phyloP scores from a whole-genome alignment of 306 rosid genomes.

The Inga leiocalycina region DNA sequence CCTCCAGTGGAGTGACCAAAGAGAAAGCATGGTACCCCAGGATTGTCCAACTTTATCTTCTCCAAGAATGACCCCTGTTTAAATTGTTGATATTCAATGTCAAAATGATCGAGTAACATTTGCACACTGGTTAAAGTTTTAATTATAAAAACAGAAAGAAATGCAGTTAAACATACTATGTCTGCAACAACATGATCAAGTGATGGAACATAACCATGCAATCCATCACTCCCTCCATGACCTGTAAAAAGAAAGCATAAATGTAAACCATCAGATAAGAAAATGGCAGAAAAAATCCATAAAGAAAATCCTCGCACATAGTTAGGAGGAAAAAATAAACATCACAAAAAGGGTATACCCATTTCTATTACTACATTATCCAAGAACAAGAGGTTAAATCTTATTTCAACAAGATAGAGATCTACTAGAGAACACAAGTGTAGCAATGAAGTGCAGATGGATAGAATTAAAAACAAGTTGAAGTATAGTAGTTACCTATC shows the following conservation, averaged over 20 bases:
- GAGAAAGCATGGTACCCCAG: conserved; percentile 93
- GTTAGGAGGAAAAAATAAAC: neutral
- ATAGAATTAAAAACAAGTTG: conserved; percentile 3
- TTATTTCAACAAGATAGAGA: neutral
- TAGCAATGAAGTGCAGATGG: neutral
- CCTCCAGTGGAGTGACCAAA: conserved; percentile 99
- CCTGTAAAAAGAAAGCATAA: conserved; percentile 51
- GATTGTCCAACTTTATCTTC: conserved; percentile 81
- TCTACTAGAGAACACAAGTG: conserved; percentile 5
- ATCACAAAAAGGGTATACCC: neutral
- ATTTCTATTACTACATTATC: neutral
- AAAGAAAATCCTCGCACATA: neutral
- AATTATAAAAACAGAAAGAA: neutral
- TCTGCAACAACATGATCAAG: conserved; percentile 97
- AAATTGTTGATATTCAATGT: conserved; percentile 1
- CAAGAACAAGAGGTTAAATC: neutral
- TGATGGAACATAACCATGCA: conserved; percentile 98
- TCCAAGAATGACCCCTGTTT: conserved; percentile 87
- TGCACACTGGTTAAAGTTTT: neutral
- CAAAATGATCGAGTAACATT: conserved; percentile 22
- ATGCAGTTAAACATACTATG: conserved; percentile 60
- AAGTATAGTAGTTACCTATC: conserved; percentile 61
- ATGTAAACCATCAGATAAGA: neutral
- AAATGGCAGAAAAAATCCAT: neutral
- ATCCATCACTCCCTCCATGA: conserved; percentile 99